Base-by-base conservation (phyloP, 331 rosid genomes). In the Malus hybrid region DNA sequence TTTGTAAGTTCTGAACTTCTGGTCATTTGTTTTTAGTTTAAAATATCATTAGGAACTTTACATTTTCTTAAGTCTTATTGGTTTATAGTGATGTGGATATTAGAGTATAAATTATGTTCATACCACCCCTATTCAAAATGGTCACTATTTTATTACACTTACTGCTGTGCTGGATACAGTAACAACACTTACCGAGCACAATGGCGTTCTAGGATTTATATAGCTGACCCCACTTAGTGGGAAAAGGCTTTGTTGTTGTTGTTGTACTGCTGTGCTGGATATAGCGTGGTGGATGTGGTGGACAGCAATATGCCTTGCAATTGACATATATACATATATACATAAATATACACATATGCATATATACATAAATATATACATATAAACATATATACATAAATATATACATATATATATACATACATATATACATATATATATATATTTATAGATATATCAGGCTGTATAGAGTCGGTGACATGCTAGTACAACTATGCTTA, bases 1-100 rank as follows among this genome's bases (percentile, higher is more conserved):
- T 87, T 72, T 74, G 97, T 95, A 87, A 82, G 97, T 89, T 70
- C 68, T 79, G 48, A 52, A 73, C 64, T 74, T 32, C 28, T 70
- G 58, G 58, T 58, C 69, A 13, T 57, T 55, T 68, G 19, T 39
- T 52, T 77, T 77, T 55, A 67, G 46, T 9, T 20, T 36, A n/a
- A 20, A 92, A 63, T 10, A 24, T 24, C 39, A 7, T 34, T 26
- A 1, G 24, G 33, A 24, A 39, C 18, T 3, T 26, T 30, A 42
- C 6, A 39, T n/a, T 24, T 39, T 36, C 22, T 44, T 14, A 7
- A 16, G 9, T 14, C 42, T 58, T 58, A 58, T 60, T 39, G 39
- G 39, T 72, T 72, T 39, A 72, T 6, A 10, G 3, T 60, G 39
- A 26, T 20, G 36, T 58, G 28, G 57, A 58, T 7, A 24, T 26